These are phyloP conservation scores for Eutrema japonicum DNA, from an alignment of 345 rosid genomes.

Conservation along the genomic window DNA sequence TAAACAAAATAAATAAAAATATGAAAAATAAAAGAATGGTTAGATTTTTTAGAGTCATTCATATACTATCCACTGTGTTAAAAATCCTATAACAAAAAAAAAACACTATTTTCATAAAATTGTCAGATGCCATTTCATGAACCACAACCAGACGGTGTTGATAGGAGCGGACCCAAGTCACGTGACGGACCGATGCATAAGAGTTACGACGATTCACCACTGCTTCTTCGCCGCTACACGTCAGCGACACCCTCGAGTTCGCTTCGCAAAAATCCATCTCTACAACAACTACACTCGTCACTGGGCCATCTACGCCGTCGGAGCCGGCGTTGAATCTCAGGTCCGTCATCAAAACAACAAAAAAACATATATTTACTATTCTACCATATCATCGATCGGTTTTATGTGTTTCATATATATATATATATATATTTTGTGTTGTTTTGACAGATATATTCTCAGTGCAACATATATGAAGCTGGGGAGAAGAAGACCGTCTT, in stretches of 20 bases:
- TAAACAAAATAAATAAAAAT: background rate
- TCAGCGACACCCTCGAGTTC: slow-evolving; percentile 93
- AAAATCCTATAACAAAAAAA: no score
- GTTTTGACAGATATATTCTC: slow-evolving; percentile 74
- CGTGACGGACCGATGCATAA: slow-evolving; percentile 72
- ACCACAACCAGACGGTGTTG: slow-evolving; percentile 87
- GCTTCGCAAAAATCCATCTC: slow-evolving; percentile 84
- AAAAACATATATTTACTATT: slow-evolving; percentile 1
- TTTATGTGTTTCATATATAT: slow-evolving; percentile 6
- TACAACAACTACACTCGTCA: slow-evolving; percentile 85
- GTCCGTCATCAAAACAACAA: slow-evolving; percentile 36
- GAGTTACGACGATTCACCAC: slow-evolving; percentile 93
- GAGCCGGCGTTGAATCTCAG: slow-evolving; percentile 95
- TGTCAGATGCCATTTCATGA: slow-evolving; percentile 78
- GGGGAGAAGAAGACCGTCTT: slow-evolving; percentile 87
- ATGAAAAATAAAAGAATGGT: slow-evolving; percentile 1
- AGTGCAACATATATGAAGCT: slow-evolving; percentile 95
- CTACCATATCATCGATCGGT: background rate
- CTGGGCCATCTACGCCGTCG: slow-evolving; percentile 94
- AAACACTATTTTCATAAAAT: background rate
- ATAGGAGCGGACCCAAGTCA: slow-evolving; percentile 90
- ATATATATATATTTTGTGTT: slow-evolving; percentile 4
- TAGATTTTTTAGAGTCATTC: background rate
- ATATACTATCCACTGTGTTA: background rate
- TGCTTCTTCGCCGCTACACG: slow-evolving; percentile 91